These are phyloP conservation scores for Syzygium syzygioides DNA, from an alignment of 441 rosid genomes.

Conservation along the genomic window DNA sequence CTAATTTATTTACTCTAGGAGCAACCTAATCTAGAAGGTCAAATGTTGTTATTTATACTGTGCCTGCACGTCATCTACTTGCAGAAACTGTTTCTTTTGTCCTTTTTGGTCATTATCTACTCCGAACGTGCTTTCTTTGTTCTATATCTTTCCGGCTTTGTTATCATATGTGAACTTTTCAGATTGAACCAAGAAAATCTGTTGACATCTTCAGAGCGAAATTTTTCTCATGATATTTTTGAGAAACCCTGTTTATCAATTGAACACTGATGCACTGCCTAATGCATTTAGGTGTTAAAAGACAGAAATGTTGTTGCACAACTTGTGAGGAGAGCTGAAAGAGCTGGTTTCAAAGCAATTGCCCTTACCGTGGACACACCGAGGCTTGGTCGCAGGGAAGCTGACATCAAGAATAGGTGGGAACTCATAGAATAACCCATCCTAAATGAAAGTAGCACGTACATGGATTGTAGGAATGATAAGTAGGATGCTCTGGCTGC, in stretches of 20 bases:
- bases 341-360: conserved; percentile 94
- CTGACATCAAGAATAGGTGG: conserved; percentile 96
- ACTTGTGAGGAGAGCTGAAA: conserved; percentile 90
- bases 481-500: neutral
- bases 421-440: conserved; percentile 3
- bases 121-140: neutral
- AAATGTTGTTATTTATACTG: neutral
- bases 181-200: neutral
- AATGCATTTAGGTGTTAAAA: conserved; percentile 47
- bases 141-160: neutral
- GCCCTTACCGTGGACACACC: conserved; percentile 95
- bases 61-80: neutral
- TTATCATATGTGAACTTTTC: neutral
- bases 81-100: neutral
- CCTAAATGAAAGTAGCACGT: neutral
- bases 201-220: neutral
- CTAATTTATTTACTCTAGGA: neutral
- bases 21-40: neutral
- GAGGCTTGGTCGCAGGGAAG: conserved; percentile 91
- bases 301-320: conserved; percentile 84
- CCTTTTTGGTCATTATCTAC: neutral
- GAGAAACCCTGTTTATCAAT: neutral
- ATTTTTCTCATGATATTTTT: neutral
- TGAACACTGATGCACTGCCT: neutral
- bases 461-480: neutral